phyloP scores from a whole-genome alignment of 306 rosid genomes.

The Styphnolobium japonicum region DNA sequence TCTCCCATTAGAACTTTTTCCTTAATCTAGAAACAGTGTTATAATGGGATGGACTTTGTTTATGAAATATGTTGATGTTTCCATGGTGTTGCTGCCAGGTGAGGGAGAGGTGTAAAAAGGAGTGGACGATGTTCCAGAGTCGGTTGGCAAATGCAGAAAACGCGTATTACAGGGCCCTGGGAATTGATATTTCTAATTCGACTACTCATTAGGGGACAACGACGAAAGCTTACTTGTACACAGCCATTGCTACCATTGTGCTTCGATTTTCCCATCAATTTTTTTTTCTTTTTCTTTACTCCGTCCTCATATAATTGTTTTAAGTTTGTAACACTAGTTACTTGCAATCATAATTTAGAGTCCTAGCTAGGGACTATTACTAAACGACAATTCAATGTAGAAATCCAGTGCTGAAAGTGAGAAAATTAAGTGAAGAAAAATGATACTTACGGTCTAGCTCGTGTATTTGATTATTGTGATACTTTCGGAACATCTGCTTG shows the following conservation, averaged over 20 bases:
- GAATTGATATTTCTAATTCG: conserved; percentile 49
- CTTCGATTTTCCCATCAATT: conserved; percentile 18
- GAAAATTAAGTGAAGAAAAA: conserved; percentile 17
- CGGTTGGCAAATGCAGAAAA: conserved; percentile 79
- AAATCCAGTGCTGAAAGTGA: conserved; percentile 21
- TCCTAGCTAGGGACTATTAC: conserved; percentile 20
- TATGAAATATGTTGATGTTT: conserved; percentile 15
- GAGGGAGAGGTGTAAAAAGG: conserved; percentile 90
- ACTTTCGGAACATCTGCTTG: not conserved
- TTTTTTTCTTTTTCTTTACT: conserved; percentile 17
- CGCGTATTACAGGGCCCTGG: conserved; percentile 61
- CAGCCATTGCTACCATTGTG: conserved; percentile 18
- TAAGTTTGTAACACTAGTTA: conserved; percentile 23
- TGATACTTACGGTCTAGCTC: not conserved
- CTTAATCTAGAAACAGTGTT: not conserved
- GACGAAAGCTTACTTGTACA: conserved; percentile 15
- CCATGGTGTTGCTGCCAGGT: conserved; percentile 54
- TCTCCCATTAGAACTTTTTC: not conserved
- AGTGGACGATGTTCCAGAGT: conserved; percentile 92
- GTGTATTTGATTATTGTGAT: not conserved
- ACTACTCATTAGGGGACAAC: conserved; percentile 38
- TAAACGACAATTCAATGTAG: conserved; percentile 11
- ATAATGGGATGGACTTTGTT: not conserved
- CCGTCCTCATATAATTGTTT: not conserved
- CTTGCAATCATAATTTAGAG: conserved; percentile 18